These are phyloP conservation scores for Meira nashicola DNA, from an alignment of 1,284 basidiomycete species.

Conservation along the genomic window DNA sequence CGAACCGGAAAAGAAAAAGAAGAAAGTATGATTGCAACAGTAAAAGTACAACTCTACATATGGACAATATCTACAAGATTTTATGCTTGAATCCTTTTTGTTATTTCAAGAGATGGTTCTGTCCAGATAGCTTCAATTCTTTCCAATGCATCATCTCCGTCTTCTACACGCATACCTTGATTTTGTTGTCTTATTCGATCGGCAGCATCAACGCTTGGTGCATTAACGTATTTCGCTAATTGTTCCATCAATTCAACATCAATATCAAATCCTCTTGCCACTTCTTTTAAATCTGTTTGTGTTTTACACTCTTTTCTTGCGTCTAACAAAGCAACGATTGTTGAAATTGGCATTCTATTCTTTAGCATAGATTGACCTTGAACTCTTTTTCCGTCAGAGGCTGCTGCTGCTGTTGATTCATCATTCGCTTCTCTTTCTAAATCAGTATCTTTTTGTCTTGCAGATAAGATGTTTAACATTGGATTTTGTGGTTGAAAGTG, in stretches of 20 bases:
- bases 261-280: slow-evolving; percentile 7
- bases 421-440: background rate
- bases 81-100: too few relatives aligned
- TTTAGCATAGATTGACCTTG: background rate
- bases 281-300: background rate
- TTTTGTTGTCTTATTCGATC: background rate
- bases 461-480: slow-evolving; percentile 12
- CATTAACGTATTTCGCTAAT: slow-evolving; percentile 4
- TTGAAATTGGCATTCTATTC: background rate
- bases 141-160: slow-evolving; percentile 3
- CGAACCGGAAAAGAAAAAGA: too few relatives aligned
- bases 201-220: slow-evolving; percentile 3
- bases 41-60: too few relatives aligned
- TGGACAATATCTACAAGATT: too few relatives aligned
- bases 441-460: background rate
- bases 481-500: slow-evolving; percentile 1
- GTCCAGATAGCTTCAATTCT: slow-evolving; percentile 11
- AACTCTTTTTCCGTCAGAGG: background rate
- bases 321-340: slow-evolving; percentile 4
- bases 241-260: slow-evolving; percentile 7
- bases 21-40: too few relatives aligned
- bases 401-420: background rate
- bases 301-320: slow-evolving; percentile 3
- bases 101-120: background rate
- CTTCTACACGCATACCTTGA: background rate